phyloP scores from a whole-genome alignment of 805 yeast species.

The Yamadazyma endophytica region DNA sequence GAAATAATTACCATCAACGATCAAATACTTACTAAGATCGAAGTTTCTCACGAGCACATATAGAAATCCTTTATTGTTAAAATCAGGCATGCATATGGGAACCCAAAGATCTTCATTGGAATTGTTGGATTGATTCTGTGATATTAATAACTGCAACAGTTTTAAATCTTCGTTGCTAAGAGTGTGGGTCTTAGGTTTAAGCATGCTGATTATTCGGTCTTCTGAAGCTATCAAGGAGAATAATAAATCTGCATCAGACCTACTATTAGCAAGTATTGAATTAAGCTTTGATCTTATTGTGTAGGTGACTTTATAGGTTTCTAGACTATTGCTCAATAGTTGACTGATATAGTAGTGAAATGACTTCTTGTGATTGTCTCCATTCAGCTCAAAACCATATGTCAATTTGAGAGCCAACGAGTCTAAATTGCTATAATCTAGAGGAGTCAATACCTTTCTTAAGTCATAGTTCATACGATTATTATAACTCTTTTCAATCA shows the following conservation, averaged over 20 bases:
- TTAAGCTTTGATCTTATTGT: constrained; percentile 56
- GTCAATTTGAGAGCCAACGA: constrained; percentile 43
- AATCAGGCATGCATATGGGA: constrained; percentile 88
- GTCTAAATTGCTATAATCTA: constrained; percentile 71
- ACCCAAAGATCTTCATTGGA: constrained; percentile 73
- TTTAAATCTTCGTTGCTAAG: constrained; percentile 80
- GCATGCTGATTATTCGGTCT: constrained; percentile 61
- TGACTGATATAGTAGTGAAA: constrained; percentile 25
- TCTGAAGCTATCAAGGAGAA: constrained; percentile 66
- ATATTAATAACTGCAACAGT: constrained; percentile 66
- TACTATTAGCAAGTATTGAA: constrained; percentile 39
- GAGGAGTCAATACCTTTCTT: constrained; percentile 65
- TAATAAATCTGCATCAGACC: constrained; percentile 53
- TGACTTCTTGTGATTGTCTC: neutral
- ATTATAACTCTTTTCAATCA: constrained; percentile 62
- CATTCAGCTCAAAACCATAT: constrained; percentile 21
- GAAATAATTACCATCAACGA: constrained; percentile 9
- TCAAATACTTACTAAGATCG: constrained; percentile 15
- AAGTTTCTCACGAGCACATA: constrained; percentile 66
- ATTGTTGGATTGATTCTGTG: constrained; percentile 24
- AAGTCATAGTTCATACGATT: constrained; percentile 79
- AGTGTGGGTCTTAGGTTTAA: constrained; percentile 75
- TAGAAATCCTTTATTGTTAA: constrained; percentile 83
- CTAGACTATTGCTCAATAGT: constrained; percentile 17
- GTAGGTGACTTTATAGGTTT: constrained; percentile 43